Conservation (phyloP, 2,329 filamentous ascomycete species). For the Pezicula rhizophila region DNA sequence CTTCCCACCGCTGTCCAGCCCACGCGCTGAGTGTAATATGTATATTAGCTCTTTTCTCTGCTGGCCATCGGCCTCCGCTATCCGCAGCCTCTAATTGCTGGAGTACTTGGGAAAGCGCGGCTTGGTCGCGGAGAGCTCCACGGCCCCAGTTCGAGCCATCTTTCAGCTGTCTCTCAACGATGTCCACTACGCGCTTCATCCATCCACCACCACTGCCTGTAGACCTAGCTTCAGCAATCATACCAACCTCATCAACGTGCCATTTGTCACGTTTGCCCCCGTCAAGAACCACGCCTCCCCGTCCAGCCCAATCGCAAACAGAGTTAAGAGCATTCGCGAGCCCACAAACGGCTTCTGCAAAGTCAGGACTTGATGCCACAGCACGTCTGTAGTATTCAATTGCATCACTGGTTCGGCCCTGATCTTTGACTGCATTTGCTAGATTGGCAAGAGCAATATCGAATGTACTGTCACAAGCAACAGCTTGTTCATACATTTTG, state of each 20-base stretch:
- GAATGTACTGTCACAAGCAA: conserved; percentile 86
- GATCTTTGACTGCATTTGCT: conserved; percentile 96
- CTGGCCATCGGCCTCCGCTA: conserved; percentile 26
- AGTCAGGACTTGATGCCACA: conserved; percentile 86
- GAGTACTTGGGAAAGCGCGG: conserved; percentile 37
- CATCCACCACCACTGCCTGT: conserved; percentile 65
- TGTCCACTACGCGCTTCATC: conserved; percentile 83
- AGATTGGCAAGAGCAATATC: conserved; percentile 96
- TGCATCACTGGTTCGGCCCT: conserved; percentile 84
- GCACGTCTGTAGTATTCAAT: conserved; percentile 89
- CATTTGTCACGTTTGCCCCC: conserved; percentile 75
- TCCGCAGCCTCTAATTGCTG: conserved; percentile 26
- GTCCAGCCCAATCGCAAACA: conserved; percentile 88
- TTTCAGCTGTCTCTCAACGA: conserved; percentile 79
- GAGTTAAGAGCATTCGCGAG: conserved; percentile 93
- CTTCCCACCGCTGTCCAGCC: conserved; percentile 79
- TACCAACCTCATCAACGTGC: conserved; percentile 83
- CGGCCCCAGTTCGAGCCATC: conserved; percentile 85
- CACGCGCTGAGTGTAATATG: conserved; percentile 43
- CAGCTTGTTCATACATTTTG: conserved; percentile 93
- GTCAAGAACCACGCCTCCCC: conserved; percentile 77
- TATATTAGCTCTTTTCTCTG: conserved; percentile 28
- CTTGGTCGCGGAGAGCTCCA: conserved; percentile 55
- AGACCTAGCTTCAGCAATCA: conserved; percentile 67
- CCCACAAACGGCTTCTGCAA: conserved; percentile 94